Evolutionary conservation across 2,329 filamentous ascomycete species (phyloP).

Genomic region (Plenodomus lindquistii): DNA sequence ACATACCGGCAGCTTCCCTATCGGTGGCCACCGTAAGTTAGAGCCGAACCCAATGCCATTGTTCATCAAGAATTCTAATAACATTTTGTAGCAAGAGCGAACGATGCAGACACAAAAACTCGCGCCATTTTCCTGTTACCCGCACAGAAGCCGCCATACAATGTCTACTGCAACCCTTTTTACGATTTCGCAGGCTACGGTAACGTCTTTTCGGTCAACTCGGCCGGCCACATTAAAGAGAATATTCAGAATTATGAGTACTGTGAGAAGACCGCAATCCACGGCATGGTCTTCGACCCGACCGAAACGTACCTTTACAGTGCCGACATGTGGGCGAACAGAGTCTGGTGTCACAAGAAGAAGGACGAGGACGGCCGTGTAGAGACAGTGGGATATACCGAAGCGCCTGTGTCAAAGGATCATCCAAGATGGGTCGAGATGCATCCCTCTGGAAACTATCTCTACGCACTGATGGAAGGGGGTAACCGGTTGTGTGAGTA

Average conservation of each 20-base stretch:
- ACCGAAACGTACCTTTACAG: constrained; percentile 77
- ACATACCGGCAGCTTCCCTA: constrained; percentile 71
- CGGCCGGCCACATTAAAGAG: constrained; percentile 59
- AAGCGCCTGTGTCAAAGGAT: constrained; percentile 71
- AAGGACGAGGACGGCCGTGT: constrained; percentile 63
- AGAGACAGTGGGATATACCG: constrained; percentile 70
- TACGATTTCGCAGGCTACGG: constrained; percentile 83
- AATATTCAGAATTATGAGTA: constrained; percentile 77
- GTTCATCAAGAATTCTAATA: constrained; percentile 3
- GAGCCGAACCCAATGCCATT: too few species aligned
- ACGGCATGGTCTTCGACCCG: constrained; percentile 81
- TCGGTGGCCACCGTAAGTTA: constrained; percentile 72
- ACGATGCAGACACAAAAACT: constrained; percentile 74
- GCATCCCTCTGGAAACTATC: constrained; percentile 74
- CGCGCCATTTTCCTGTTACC: constrained; percentile 88
- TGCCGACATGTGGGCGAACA: constrained; percentile 76
- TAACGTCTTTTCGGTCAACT: constrained; percentile 70
- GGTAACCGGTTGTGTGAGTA: constrained; percentile 84
- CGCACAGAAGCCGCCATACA: constrained; percentile 74
- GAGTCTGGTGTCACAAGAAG: constrained; percentile 84
- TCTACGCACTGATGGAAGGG: constrained; percentile 89
- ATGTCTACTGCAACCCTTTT: constrained; percentile 88
- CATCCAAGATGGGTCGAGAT: constrained; percentile 89
- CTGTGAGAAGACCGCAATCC: constrained; percentile 70
- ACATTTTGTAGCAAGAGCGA: constrained; percentile 62